Conservation (phyloP, 768 basidiomycete species). For the Mycena galopus region DNA sequence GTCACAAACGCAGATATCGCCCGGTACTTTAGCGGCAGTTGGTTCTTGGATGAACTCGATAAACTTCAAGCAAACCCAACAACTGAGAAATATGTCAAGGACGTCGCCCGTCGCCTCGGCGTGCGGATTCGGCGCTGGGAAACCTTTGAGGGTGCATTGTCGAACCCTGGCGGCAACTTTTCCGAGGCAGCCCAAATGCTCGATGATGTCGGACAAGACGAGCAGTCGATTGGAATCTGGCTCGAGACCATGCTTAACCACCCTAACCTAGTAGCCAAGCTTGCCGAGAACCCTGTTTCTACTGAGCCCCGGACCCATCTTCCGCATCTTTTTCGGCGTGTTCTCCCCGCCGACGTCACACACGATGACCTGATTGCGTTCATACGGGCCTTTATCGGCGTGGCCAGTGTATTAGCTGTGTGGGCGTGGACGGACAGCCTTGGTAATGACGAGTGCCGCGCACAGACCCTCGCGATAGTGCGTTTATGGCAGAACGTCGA, state of each 20-base stretch:
- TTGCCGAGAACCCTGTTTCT: constrained; percentile 57
- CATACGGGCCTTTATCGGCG: constrained; percentile 75
- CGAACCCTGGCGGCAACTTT: constrained; percentile 67
- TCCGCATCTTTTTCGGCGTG: constrained; percentile 51
- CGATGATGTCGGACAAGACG: constrained; percentile 72
- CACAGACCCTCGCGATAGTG: constrained; percentile 72
- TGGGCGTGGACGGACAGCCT: constrained; percentile 87
- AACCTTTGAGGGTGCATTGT: constrained; percentile 71
- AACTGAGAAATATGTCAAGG: constrained; percentile 55
- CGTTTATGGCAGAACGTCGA: constrained; percentile 75
- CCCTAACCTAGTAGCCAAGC: constrained; percentile 60
- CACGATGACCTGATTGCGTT: constrained; percentile 75
- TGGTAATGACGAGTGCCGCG: constrained; percentile 72
- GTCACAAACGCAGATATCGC: constrained; percentile 76
- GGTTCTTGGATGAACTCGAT: constrained; percentile 58
- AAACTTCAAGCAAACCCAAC: constrained; percentile 54
- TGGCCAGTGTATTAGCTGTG: constrained; percentile 75
- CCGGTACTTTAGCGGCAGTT: constrained; percentile 58
- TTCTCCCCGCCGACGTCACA: constrained; percentile 44
- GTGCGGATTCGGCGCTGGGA: constrained; percentile 71
- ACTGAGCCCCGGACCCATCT: constrained; percentile 51
- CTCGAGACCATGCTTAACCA: constrained; percentile 77
- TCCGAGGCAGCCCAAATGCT: constrained; percentile 61
- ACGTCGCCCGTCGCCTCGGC: constrained; percentile 61
- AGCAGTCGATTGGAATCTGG: constrained; percentile 80